These are phyloP conservation scores for Lipomyces yamadae DNA, from an alignment of 805 yeast species.

Conservation along the genomic window DNA sequence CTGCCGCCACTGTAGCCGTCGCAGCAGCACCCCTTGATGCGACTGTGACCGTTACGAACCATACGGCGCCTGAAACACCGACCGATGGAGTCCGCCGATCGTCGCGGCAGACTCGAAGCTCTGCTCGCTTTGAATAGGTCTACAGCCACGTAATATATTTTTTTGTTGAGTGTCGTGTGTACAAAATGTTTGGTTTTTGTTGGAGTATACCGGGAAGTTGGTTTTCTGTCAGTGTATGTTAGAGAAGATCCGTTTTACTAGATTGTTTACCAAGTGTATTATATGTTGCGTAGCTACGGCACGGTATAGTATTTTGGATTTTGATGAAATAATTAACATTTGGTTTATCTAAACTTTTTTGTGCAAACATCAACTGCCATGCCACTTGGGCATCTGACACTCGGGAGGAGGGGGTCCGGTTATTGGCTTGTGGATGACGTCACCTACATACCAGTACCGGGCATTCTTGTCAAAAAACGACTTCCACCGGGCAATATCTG, in stretches of 20 bases:
- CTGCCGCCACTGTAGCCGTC: background rate
- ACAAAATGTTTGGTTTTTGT: background rate
- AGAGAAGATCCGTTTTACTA: background rate
- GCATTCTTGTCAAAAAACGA: slow-evolving; percentile 51
- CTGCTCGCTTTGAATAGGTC: slow-evolving; percentile 14
- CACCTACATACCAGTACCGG: slow-evolving; percentile 68
- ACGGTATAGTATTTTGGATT: background rate
- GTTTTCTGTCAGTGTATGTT: background rate
- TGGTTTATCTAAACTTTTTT: background rate
- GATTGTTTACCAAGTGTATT: background rate
- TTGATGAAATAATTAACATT: background rate
- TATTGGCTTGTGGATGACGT: slow-evolving; percentile 53
- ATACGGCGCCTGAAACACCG: background rate
- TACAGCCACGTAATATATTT: background rate
- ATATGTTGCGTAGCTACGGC: too few relatives aligned
- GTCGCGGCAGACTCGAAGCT: slow-evolving; percentile 9
- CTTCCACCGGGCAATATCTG: slow-evolving; percentile 59
- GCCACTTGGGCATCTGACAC: slow-evolving; percentile 45
- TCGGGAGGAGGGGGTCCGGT: slow-evolving; percentile 58
- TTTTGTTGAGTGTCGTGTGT: background rate
- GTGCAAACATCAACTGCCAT: background rate
- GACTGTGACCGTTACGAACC: background rate
- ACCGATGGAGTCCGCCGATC: slow-evolving; percentile 10
- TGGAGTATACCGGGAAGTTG: background rate
- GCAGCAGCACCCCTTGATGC: background rate